Evolutionary conservation across 495 filamentous ascomycete genomes (phyloP), one percentile per base, ranked within the genome.

Genomic region (Podospora pseudocomata): DNA sequence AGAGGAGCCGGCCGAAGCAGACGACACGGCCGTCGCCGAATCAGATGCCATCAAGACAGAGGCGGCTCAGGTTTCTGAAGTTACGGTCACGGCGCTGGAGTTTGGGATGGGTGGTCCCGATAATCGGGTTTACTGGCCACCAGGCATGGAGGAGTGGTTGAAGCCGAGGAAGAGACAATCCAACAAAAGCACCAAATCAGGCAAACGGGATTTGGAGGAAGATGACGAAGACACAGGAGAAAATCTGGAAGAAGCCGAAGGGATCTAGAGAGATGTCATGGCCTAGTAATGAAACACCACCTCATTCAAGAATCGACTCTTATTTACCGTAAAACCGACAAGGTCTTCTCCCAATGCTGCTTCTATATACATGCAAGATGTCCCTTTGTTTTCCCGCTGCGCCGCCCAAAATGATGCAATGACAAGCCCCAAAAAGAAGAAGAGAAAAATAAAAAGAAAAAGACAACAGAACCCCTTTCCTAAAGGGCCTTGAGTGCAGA

Each of bases 101-200:
- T 76, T 94, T 9, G 90, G 87, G 3, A 97, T 97, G 93, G 94
- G 94, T 28, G 95, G 94, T 0, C 87, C 89, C 2, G 84, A 95
- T n/a, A 80, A 89, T 63, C 82, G 93, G 54, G 95, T 97, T 1
- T 97, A 97, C 75, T 97, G 95, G 94, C 94, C 92, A 0, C 83
- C 86, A 0, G 92, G 91, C 1, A 91, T 90, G 84, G 95, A 97
- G 75, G 91, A 94, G 64, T 97, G 93, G 94, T 81, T 97, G 57
- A 85, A 90, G 65, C 93, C 93, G 0, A 84, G 80, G 69, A 97
- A 95, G 79, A 85, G 88, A 66, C 81, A 88, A 49, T 79, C 89
- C 0, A 90, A 88, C 30, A 63, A 20, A 70, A 86, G 86, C 65
- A 67, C 65, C 27, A 78, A 69, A 58, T 7, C n/a, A 7, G 55